Percentiles rank a stretch among this genome's conserved stretches.
These are phyloP conservation scores for Nakaseomyces uthaithaninus DNA, from an alignment of 1,139 yeast genomes.

Conservation along the genomic window DNA sequence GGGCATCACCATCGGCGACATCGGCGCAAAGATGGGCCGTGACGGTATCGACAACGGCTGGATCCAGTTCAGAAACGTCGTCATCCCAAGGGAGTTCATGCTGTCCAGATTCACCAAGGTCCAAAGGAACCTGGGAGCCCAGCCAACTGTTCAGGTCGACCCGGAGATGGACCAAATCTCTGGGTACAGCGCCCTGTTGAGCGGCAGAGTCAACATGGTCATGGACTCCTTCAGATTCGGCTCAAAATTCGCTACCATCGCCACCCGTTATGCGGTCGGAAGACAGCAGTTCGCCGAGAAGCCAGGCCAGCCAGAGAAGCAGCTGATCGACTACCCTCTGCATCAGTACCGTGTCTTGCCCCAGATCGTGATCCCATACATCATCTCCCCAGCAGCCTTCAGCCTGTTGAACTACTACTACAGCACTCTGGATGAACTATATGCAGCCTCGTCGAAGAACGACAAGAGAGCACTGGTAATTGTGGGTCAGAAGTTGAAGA, in stretches of 20 bases:
- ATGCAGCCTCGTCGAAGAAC: conserved; percentile 41
- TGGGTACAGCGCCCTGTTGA: conserved; percentile 69
- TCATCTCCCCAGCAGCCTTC: conserved; percentile 66
- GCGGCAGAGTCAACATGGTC: conserved; percentile 88
- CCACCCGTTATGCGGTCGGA: conserved; percentile 80
- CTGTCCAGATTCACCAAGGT: conserved; percentile 74
- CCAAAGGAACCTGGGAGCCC: conserved; percentile 45
- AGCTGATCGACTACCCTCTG: conserved; percentile 71
- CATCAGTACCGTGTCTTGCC: conserved; percentile 86
- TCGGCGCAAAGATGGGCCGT: conserved; percentile 88
- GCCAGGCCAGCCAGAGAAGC: conserved; percentile 39
- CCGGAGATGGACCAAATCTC: conserved; percentile 75
- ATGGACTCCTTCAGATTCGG: conserved; percentile 74
- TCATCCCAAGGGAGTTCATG: conserved; percentile 79
- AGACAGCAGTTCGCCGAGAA: conserved; percentile 67
- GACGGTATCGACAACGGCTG: conserved; percentile 84
- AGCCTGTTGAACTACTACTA: conserved; percentile 52
- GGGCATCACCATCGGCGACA: conserved; percentile 81
- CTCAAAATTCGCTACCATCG: conserved; percentile 74
- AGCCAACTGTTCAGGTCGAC: conserved; percentile 49
- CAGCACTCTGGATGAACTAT: conserved; percentile 47
- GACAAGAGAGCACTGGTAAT: conserved; percentile 42
- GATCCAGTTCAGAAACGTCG: conserved; percentile 79
- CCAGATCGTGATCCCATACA: conserved; percentile 68
- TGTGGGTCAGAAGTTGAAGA: conserved; percentile 47